Base-by-base conservation (phyloP, 2,329 filamentous ascomycete species). In the Botryosphaeria dothidea region DNA sequence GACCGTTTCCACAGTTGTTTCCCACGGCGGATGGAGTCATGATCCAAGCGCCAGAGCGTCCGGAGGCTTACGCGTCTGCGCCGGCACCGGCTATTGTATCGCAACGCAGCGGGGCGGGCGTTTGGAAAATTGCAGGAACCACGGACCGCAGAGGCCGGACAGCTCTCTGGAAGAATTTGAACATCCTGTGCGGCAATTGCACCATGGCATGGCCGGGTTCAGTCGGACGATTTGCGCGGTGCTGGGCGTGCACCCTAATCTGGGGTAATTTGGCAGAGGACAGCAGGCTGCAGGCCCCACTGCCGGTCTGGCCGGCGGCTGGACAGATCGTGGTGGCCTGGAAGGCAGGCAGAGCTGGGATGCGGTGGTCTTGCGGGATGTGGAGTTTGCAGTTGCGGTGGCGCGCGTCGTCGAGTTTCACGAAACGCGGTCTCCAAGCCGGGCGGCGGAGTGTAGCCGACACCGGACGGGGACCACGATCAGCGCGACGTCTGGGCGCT, bases 1-100 rank as follows among this genome's bases (percentile, higher is more conserved):
- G 56, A 60, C 56, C 31, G 56, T 36, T 45, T 45, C 38, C 38
- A 60, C 38, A 15, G 38, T 17, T 41, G 31, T 57, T 57, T 29
- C 19, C 52, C 13, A 31, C 51, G 23, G 31, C 43, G 38, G 49
- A 60, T 45, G 38, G 41, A 45, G 56, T 3, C 27, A 31, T 60
- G 56, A 41, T 46, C 56, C 56, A 60, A 60, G 56, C 56, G 56
- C 56, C 54, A 23, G 2, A 19, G 19, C 27, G 56, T 36, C 25
- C 56, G 56, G 56, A 60, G 54, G 56, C 56, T 60, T 60, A 60
- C 56, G 56, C 56, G 56, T 60, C 56, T 60, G 41, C 56, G 27
- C 56, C 41, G 41, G 27, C 56, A 23, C 56, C 38, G 38, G n/a
- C 25, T 31, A 34, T 11, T 11, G 13, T 11, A 34, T 6, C 31